These are phyloP conservation scores for Colletotrichum musae DNA, from an alignment of 2,329 filamentous ascomycete genomes.

Conservation along the genomic window DNA sequence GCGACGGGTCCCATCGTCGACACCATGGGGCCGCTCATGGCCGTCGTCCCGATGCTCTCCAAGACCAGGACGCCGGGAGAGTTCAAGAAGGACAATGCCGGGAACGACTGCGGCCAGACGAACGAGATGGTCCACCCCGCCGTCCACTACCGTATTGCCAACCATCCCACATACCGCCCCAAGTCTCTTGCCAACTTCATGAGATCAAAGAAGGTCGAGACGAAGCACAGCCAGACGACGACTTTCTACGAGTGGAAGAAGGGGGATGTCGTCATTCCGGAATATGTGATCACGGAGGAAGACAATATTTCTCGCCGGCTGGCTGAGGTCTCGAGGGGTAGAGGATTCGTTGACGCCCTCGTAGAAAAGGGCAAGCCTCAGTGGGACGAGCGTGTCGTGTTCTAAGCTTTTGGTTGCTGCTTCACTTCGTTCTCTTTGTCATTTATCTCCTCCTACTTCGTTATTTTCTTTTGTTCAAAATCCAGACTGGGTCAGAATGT, in stretches of 20 bases:
- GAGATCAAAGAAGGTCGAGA: not conserved
- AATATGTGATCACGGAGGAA: constrained; percentile 16
- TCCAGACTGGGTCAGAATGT: too few species aligned
- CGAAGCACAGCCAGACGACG: not conserved
- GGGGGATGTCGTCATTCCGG: constrained; percentile 13
- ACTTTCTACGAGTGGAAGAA: constrained; percentile 28
- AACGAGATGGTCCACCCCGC: constrained; percentile 36
- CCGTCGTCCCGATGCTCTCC: constrained; percentile 6
- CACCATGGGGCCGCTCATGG: constrained; percentile 10
- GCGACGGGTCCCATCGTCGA: constrained; percentile 24
- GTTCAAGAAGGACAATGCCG: constrained; percentile 16
- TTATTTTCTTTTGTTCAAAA: too few species aligned
- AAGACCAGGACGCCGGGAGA: constrained; percentile 32
- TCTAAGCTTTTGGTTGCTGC: too few species aligned
- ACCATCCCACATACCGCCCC: not conserved
- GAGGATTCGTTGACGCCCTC: not conserved
- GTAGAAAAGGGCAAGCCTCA: not conserved
- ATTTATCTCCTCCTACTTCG: too few species aligned
- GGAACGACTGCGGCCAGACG: not conserved
- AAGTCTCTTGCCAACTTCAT: not conserved
- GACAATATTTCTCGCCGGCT: constrained; percentile 15
- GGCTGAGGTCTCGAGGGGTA: not conserved
- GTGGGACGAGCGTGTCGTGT: too few species aligned
- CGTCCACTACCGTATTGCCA: constrained; percentile 10
- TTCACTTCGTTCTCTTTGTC: too few species aligned